Conservation (phyloP, 2,329 filamentous ascomycete species). For the Penicillium hesseltinei region DNA sequence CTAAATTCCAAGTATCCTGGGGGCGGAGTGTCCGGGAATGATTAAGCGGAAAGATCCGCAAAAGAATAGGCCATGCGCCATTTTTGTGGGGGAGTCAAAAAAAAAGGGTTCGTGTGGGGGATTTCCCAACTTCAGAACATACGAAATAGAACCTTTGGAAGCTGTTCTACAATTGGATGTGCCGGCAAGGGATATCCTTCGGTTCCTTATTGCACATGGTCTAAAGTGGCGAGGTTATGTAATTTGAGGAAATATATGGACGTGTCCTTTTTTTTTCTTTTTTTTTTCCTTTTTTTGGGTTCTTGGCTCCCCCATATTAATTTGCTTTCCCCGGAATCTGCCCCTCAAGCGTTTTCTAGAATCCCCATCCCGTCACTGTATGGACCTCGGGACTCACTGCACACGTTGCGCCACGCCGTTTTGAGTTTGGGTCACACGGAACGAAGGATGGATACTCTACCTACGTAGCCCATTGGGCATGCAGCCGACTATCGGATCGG, state of each 20-base stretch:
- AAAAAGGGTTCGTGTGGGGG: slow-evolving; percentile 27
- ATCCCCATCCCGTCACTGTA: slow-evolving; percentile 4
- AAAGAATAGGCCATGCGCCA: slow-evolving; percentile 22
- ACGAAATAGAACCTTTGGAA: neutral
- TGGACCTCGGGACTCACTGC: neutral
- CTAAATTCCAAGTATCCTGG: neutral
- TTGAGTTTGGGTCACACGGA: slow-evolving; percentile 23
- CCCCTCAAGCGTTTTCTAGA: slow-evolving; percentile 18
- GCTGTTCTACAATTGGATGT: slow-evolving; percentile 1
- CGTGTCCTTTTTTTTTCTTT: neutral
- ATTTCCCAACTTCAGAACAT: slow-evolving; percentile 11
- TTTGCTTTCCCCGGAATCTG: slow-evolving; percentile 9
- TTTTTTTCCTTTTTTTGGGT: neutral
- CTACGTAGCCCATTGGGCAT: slow-evolving; percentile 5
- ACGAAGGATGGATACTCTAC: neutral
- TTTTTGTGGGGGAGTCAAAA: slow-evolving; percentile 25
- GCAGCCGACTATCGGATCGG: slow-evolving; percentile 8
- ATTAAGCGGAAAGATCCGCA: slow-evolving; percentile 20
- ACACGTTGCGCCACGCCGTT: slow-evolving; percentile 24
- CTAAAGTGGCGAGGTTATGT: neutral
- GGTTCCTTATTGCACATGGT: slow-evolving; percentile 8
- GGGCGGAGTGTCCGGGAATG: slow-evolving; percentile 11
- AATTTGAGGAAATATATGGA: neutral
- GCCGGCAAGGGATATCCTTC: slow-evolving; percentile 5
- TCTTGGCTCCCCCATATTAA: slow-evolving; percentile 5